A percentile compares a stretch with the other conserved stretches of the same genome.
Conservation (phyloP, 2,329 filamentous ascomycete species). For the Rachicladosporium sp. region DNA sequence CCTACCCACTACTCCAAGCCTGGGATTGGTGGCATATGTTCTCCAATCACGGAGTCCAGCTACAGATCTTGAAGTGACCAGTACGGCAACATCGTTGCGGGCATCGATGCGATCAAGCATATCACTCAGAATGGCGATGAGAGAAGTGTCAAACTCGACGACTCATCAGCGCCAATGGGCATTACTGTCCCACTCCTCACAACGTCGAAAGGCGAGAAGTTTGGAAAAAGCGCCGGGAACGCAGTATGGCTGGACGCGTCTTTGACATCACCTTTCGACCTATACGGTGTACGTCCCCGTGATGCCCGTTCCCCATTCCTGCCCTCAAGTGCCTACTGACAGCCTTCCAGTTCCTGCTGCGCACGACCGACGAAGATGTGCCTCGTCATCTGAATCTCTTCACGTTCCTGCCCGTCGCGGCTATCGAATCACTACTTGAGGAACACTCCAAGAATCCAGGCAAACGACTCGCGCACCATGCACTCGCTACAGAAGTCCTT, state of each 20-base stretch:
- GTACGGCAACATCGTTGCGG: slow-evolving; percentile 88
- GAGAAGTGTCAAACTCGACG: slow-evolving; percentile 26
- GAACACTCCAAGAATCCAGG: slow-evolving; percentile 56
- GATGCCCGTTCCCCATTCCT: too few species aligned
- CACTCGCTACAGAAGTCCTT: slow-evolving; percentile 70
- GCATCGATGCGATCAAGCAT: slow-evolving; percentile 71
- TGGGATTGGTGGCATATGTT: slow-evolving; percentile 96
- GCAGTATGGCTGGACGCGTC: slow-evolving; percentile 81
- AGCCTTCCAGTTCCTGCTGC: slow-evolving; percentile 60
- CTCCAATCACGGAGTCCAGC: slow-evolving; percentile 52
- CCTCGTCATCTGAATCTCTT: slow-evolving; percentile 76
- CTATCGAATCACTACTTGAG: slow-evolving; percentile 57
- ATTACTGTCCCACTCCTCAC: slow-evolving; percentile 87
- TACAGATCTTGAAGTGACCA: slow-evolving; percentile 92
- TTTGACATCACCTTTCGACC: slow-evolving; percentile 69
- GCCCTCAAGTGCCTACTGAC: slow-evolving; percentile 2
- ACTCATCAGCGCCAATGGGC: slow-evolving; percentile 51
- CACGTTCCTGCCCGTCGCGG: slow-evolving; percentile 65
- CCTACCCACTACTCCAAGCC: slow-evolving; percentile 83
- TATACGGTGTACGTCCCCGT: slow-evolving; percentile 51
- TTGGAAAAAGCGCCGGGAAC: slow-evolving; percentile 90
- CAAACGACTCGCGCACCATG: slow-evolving; percentile 68
- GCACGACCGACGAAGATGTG: slow-evolving; percentile 68
- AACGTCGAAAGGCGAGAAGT: slow-evolving; percentile 73
- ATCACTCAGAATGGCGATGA: slow-evolving; percentile 39